Base-by-base conservation (phyloP, 768 basidiomycete genomes). In the Sutorius australiensis region DNA sequence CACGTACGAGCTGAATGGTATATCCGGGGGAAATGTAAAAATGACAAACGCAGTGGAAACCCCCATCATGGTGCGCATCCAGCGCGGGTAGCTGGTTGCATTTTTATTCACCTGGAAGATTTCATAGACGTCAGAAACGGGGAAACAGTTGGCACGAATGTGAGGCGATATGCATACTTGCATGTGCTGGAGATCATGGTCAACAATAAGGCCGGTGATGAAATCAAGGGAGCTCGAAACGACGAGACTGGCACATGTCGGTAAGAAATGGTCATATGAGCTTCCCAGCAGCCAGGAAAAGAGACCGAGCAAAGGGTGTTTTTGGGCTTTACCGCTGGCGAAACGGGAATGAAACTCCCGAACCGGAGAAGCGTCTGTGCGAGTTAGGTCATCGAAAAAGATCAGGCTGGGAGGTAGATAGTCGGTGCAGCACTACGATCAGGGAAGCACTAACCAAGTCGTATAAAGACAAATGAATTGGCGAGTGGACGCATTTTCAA, bases 361-460 rank as follows among this genome's bases (percentile, higher is more conserved):
- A 46, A 39, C 21, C 6, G 30, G 38, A 7, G 51, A 51, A 17
- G 44, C 44, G 14, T 51, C 51, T 3, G 36, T 46, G 10, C 51
- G 51, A 51, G 51, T 51, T 14, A 51, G 31, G 14, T 51, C 51
- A 32, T 51, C 51, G 28, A 51, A 51, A 32, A 46, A 46, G 11
- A 51, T 51, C 37, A 51, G 13, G 13, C 50, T 51, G 7, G 27
- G 41, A 40, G 10, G 17, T 5, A 19, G 27, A 17, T 7, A 28
- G 31, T 51, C 24, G 31, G 1, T 17, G 6, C 14, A 30, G 10
- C 14, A n/a, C 27, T 1, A 24, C n/a, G 1, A 24, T 9, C 3
- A 36, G n/a, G 31, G 5, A 16, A 38, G 27, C 16, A 12, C 43
- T 45, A 6, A 38, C 50, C 44, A 51, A 19, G 43, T 46, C 37